Evolutionary conservation across 2,329 filamentous ascomycete genomes (phyloP), one percentile per base, ranked within the genome.

Genomic region (Scopulariopsis brevicaulis): DNA sequence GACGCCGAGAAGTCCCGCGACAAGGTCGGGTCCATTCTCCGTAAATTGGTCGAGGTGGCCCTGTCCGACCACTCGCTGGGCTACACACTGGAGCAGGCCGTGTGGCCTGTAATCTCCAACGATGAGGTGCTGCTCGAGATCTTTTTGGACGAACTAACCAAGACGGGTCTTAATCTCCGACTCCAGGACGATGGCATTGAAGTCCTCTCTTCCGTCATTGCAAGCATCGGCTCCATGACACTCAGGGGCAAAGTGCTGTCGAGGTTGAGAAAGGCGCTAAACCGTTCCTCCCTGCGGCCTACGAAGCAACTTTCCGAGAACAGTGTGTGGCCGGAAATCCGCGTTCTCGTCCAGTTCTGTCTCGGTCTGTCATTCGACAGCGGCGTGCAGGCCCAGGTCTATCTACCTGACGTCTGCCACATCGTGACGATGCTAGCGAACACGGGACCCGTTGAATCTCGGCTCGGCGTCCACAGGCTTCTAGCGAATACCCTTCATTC

Each of bases 341-440:
- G 84, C 65, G 77, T 87, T 53, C 71, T 88, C 35, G 72, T 88
- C 54, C 81, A 84, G 53, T 84, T 88, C 62, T 86, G 83, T 60
- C 71, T 87, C 15, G 80, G 83, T 1, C 72, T 86, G 55, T 87
- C 85, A 1, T 88, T 88, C 62, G 82, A 87, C 66, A 84, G 80
- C 62, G 81, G 83, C 24, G 77, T 85, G 15, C 85, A 88, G 67
- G 79, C 84, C 4, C 84, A 87, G 67, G 73, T 87, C 52, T 88
- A 83, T 63, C 71, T 88, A 6, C 84, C 85, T 0, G 85, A 88
- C 65, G 76, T 88, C 53, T 87, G 87, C 66, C 85, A 88, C 68
- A 75, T 87, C 54, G 82, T 87, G 59, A 87, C 85, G 0, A 86
- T 88, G 82, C 74, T 87, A 28, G 81, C 83, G 40, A 87, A 87